Evolutionary conservation across 257 asterid species (phyloP), one percentile per base, ranked within the genome.

Genomic region (Gardenia jasminoides): DNA sequence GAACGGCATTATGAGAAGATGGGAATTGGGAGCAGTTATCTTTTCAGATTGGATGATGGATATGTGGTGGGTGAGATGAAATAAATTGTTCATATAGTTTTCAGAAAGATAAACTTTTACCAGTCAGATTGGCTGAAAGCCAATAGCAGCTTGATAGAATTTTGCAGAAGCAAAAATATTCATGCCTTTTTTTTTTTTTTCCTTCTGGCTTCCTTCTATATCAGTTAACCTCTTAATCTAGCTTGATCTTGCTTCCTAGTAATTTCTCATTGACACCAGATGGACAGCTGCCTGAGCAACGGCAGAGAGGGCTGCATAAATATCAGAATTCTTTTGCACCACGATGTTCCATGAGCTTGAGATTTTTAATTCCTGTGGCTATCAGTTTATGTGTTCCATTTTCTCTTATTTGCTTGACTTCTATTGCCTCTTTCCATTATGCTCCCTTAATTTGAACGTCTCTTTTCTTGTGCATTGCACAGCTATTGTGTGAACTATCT

Each of bases 1-100:
- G 99, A 96, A 83, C 88, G 81, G 73, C 90, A 86, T 47, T 96
- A 96, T 76, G 99, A 96, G 86, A 93, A 89, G 91, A 93, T 89
- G 88, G 99, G 99, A 47, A 96, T 96, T 80, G 99, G 99, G 66
- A 96, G 99, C 93, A 96, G 99, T 84, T 96, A 96, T 81, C 97
- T 96, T 83, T 96, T 96, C 85, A 92, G 99, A 89, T 87, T 96
- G 86, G 99, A 96, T 82, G 99, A 96, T 79, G 99, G 98, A 79
- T 96, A 92, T 83, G 99, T 96, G 97, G 99, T 96, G 87, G 80
- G 96, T 79, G 79, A 47, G 65, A 59, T 26, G 12, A 48, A 47
- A 13, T 31, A 62, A 10, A 64, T 58, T 46, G 26, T 62, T 74
- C 52, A 56, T 10, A 20, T 56, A 17, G 5, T 10, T 54, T 74